A percentile compares a stretch with the other conserved stretches of the same genome.
Evolutionary conservation across 2,329 filamentous ascomycete species (phyloP).

Genomic region (Penicillium sp.): DNA sequence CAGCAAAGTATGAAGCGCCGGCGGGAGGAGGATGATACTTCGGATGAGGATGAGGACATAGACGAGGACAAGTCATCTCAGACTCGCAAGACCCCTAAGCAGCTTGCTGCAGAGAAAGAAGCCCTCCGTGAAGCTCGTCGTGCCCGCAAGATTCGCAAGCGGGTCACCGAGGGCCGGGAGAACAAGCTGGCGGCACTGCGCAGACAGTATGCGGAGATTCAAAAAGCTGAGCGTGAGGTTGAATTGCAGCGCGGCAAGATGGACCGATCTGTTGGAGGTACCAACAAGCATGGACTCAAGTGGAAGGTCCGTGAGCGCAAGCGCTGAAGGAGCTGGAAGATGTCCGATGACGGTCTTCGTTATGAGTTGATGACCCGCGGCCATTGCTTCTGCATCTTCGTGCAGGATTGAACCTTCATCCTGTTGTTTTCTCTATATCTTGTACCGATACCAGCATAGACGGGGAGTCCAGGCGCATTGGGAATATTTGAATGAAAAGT

Average conservation of each 20-base stretch:
- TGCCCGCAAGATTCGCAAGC: slow-evolving; percentile 51
- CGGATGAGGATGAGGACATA: slow-evolving; percentile 30
- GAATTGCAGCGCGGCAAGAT: slow-evolving; percentile 64
- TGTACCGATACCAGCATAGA: slow-evolving; percentile 28
- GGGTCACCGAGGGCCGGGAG: slow-evolving; percentile 51
- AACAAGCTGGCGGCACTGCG: slow-evolving; percentile 56
- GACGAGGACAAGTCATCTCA: slow-evolving; percentile 7
- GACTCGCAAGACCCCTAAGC: slow-evolving; percentile 46
- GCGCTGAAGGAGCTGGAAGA: slow-evolving; percentile 41
- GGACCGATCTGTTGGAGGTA: slow-evolving; percentile 61
- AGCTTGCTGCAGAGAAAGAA: slow-evolving; percentile 46
- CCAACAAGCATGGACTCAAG: slow-evolving; percentile 65
- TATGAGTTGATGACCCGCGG: slow-evolving; percentile 27
- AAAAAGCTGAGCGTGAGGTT: slow-evolving; percentile 57
- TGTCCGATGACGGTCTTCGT: slow-evolving; percentile 8
- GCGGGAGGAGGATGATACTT: slow-evolving; percentile 23
- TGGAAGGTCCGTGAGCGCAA: slow-evolving; percentile 67
- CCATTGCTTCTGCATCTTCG: slow-evolving; percentile 7
- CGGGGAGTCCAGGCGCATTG: slow-evolving; percentile 19
- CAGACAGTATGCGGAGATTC: slow-evolving; percentile 58
- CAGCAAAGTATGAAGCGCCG: slow-evolving; percentile 34
- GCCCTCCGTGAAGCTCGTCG: slow-evolving; percentile 41
- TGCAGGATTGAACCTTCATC: slow-evolving; percentile 7
- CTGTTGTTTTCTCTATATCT: slow-evolving; percentile 5
- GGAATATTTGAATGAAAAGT: slow-evolving; percentile 4